Evolutionary conservation across 1,284 basidiomycete species (phyloP).

Genomic region (Cyathus pygmaeus): DNA sequence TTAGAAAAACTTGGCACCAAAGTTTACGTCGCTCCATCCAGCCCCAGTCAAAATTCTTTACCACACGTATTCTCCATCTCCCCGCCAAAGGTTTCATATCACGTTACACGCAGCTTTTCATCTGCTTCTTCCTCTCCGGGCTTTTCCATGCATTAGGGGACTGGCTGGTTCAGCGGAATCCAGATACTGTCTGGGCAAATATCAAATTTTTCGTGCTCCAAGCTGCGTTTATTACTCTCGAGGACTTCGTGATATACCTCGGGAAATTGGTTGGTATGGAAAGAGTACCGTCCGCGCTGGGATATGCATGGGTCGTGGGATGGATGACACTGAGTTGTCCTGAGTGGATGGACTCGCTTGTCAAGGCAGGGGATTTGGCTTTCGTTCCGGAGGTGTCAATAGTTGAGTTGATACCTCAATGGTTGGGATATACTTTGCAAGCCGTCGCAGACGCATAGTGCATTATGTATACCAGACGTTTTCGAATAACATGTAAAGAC

Average conservation of each 20-base stretch:
- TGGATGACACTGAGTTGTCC: constrained; percentile 11
- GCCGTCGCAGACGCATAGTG: no score
- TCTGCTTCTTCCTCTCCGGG: constrained; percentile 41
- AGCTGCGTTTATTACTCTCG: constrained; percentile 35
- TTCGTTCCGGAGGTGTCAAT: no score
- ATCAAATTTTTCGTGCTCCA: constrained; percentile 38
- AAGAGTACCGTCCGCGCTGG: constrained; percentile 3
- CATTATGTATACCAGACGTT: no score
- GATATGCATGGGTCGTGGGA: constrained; percentile 19
- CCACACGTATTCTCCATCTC: neutral
- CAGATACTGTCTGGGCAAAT: constrained; percentile 15
- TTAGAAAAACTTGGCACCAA: neutral
- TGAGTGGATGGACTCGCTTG: neutral
- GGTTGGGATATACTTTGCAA: no score
- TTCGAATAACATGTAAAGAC: no score
- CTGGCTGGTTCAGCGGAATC: constrained; percentile 7
- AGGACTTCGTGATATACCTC: constrained; percentile 32
- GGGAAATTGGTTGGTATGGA: constrained; percentile 3
- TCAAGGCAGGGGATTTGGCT: no score
- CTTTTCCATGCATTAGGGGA: constrained; percentile 32
- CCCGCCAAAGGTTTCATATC: neutral
- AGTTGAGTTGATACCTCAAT: no score
- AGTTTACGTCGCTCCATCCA: neutral
- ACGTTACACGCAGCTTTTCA: constrained; percentile 40
- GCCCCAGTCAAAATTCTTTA: neutral